Conservation (phyloP, 1,139 yeast species). For the Candida sanyaensis region DNA sequence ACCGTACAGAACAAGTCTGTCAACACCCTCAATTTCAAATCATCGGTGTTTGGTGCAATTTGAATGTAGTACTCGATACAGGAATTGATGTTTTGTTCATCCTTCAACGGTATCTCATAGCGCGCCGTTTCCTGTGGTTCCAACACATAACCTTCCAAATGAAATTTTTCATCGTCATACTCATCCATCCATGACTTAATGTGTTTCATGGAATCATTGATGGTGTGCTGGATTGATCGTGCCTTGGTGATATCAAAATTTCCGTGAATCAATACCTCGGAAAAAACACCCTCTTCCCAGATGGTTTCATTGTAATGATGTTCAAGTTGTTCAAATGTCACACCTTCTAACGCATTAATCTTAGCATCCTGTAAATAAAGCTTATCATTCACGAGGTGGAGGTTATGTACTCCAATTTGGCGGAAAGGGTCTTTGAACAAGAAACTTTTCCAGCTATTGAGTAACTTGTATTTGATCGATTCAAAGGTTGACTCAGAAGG, state of each 20-base stretch:
- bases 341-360: constrained; percentile 46
- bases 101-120: constrained; percentile 57
- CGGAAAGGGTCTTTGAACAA: constrained; percentile 75
- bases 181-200: constrained; percentile 41
- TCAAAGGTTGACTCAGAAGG: constrained; percentile 63
- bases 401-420: constrained; percentile 67
- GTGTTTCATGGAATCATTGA: constrained; percentile 21
- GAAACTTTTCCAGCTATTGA: constrained; percentile 66
- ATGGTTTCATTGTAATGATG: constrained; percentile 41
- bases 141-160: constrained; percentile 38
- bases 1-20: constrained; percentile 72
- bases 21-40: constrained; percentile 38
- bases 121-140: constrained; percentile 45
- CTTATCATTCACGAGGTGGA: constrained; percentile 67
- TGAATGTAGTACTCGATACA: constrained; percentile 81
- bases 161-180: constrained; percentile 28
- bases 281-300: constrained; percentile 52
- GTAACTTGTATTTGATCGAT: constrained; percentile 61
- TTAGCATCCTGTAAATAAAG: constrained; percentile 68
- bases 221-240: constrained; percentile 21
- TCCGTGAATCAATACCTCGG: constrained; percentile 79
- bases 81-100: constrained; percentile 75
- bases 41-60: constrained; percentile 49
- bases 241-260: constrained; percentile 66
- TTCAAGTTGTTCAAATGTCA: constrained; percentile 53